Percentiles rank a stretch among this genome's conserved stretches.
These are phyloP conservation scores for Viridothelium virens DNA, from an alignment of 495 filamentous ascomycete genomes.

Conservation along the genomic window DNA sequence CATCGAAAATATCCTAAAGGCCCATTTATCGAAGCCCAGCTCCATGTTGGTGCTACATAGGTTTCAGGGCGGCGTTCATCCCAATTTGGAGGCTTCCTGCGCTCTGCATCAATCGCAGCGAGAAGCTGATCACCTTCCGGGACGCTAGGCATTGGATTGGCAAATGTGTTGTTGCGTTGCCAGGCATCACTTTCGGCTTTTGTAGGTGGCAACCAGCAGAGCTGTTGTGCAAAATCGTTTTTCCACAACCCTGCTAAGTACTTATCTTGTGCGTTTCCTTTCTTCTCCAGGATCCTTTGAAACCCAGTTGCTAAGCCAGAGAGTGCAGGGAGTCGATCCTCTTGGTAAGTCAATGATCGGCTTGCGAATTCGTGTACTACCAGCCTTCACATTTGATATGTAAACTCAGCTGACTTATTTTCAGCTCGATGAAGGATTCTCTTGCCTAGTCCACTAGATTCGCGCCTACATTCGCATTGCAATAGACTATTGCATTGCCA, in stretches of 20 bases:
- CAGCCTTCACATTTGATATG: neutral
- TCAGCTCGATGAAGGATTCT: neutral
- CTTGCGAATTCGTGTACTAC: neutral
- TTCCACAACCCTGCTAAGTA: neutral
- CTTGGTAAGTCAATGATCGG: neutral
- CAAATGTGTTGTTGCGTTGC: no score
- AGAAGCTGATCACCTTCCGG: no score
- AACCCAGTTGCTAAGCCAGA: neutral
- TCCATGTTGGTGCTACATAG: no score
- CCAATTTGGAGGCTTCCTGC: no score
- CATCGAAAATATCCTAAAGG: no score
- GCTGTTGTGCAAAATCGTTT: neutral
- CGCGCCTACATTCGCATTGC: neutral
- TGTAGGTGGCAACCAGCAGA: neutral
- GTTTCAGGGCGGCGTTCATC: no score
- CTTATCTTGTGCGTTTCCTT: neutral
- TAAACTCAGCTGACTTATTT: neutral
- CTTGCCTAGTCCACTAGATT: neutral
- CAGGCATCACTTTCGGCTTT: no score
- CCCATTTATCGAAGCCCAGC: no score
- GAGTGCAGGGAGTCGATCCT: neutral
- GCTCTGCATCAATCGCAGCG: no score
- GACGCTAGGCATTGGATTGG: no score
- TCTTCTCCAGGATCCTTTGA: neutral
- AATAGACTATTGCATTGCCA: neutral